Conservation (phyloP, 2,329 filamentous ascomycete species). For the Penicillium sp. region DNA sequence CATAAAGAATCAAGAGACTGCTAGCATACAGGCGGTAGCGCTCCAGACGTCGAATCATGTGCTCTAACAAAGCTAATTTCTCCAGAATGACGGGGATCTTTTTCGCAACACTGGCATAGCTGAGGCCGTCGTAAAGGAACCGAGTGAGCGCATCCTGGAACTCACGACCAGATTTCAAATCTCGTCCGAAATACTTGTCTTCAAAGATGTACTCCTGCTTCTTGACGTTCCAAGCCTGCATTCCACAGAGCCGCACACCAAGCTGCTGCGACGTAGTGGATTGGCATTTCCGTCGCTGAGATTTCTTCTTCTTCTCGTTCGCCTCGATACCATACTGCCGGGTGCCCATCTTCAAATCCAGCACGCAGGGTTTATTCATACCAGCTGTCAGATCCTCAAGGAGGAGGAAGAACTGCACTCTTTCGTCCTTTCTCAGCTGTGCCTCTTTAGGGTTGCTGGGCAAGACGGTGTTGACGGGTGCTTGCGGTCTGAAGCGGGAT, state of each 20-base stretch:
- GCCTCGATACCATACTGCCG: conserved; percentile 95
- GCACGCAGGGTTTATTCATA: conserved; percentile 94
- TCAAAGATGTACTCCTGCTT: conserved; percentile 87
- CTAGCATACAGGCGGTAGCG: conserved; percentile 95
- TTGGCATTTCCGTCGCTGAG: conserved; percentile 88
- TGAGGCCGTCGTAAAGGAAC: conserved; percentile 87
- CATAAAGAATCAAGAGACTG: conserved; percentile 92
- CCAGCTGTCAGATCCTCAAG: conserved; percentile 93
- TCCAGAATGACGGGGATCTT: conserved; percentile 85
- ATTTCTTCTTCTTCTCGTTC: conserved; percentile 84
- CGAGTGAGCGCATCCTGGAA: conserved; percentile 84
- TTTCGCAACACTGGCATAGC: conserved; percentile 72
- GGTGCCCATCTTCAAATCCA: conserved; percentile 98
- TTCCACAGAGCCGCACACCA: conserved; percentile 88
- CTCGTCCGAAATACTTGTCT: conserved; percentile 95
- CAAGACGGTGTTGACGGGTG: conserved; percentile 30
- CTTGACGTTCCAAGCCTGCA: conserved; percentile 91
- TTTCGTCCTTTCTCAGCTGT: conserved; percentile 51
- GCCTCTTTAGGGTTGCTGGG: conserved; percentile 77
- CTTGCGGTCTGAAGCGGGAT: conserved; percentile 8
- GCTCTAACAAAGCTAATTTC: conserved; percentile 78
- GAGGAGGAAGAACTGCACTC: conserved; percentile 88
- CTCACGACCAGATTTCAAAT: conserved; percentile 79
- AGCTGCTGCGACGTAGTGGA: conserved; percentile 87
- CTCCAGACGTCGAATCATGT: conserved; percentile 73